Base-by-base conservation (phyloP, 2,329 filamentous ascomycete genomes). In the Colletotrichum salicis region DNA sequence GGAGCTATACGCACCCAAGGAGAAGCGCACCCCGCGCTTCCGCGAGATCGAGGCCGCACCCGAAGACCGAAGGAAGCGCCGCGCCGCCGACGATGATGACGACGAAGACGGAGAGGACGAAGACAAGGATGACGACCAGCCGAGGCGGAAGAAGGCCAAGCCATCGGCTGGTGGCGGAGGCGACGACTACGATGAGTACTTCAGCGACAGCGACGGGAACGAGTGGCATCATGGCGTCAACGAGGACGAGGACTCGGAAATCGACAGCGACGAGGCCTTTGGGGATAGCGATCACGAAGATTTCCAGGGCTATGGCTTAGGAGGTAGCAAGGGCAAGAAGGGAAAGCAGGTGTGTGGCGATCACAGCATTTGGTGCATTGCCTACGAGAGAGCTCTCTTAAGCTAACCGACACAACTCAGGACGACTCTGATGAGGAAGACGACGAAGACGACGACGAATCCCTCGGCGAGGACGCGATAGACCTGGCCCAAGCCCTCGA, bases 231-330 rank as follows among this genome's bases (percentile, higher is more conserved):
- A 97, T 62, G 95, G 95, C 31, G 85, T 84, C 27, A 84, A 84
- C 19, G 87, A 87, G 37, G 89, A 91, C 48, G 87, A 91, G 24
- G 89, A 91, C 75, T 91, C 89, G 5, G 89, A 91, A 71, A 88
- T 91, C 64, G 90, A 91, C 75, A 90, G 88, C 76, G 89, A 91
- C 79, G 94, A 97, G 77, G 95, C 96, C 2, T 94, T 97, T 85
- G 94, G 94, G 4, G 92, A 94, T 75, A 96, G 94, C 77, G 95
- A 97, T 77, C 92, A 96, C 77, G 95, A 97, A 79, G 89, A 88
- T 74, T 97, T 97, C 75, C 90, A 94, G 74, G 93, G 91, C 12
- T 97, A 92, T 77, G 77, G 85, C 0, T 90, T 91, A 72, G 77
- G 86, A 1, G 87, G 87, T 12, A 86, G 84, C 76, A 82, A 81